Evolutionary conservation across 768 basidiomycete genomes (phyloP), one percentile per base, ranked within the genome.

Genomic region (Termitomyces sp.): DNA sequence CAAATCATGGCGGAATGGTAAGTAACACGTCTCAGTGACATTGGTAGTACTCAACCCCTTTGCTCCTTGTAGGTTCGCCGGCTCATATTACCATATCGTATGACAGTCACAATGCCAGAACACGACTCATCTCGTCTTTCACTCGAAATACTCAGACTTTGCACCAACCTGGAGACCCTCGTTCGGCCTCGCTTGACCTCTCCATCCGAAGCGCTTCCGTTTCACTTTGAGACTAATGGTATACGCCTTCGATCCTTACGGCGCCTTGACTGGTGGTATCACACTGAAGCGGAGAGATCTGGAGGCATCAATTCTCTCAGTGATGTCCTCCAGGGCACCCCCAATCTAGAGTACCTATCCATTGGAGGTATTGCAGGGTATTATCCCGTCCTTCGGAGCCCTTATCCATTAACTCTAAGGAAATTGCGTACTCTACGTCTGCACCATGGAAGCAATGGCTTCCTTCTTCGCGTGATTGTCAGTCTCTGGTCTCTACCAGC

Each of bases 211-310:
- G 61, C 66, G 8, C 69, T 80, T 15, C 75, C 72, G 38, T 89
- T 83, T 71, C 83, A 87, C 32, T 84, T 81, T 67, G 82, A 84
- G 59, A 78, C 80, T 11, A 76, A 76, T 15, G 75, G 72, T 57
- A 70, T 84, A 3, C 68, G 79, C 4, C 63, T 88, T 15, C 73
- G 77, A 22, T 81, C 81, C 22, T 75, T 90, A 44, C 81, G 79
- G 48, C 83, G 87, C 32, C 78, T 90, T 35, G 87, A 89, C 53
- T 90, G 87, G 87, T 89, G 86, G 85, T 81, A 88, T 66, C 70
- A 83, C 64, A 74, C 69, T 33, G 79, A 79, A 40, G 87, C 88
- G 22, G 81, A 84, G 42, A 79, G 83, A 49, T 78, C 84, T 18
- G 87, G 87, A 2, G 88, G 88, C 7, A 84, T 89, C 62, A 89